Percentiles rank a stretch among this genome's conserved stretches.
phyloP scores from a whole-genome alignment of 345 rosid species.

The Kernera saxatilis region DNA sequence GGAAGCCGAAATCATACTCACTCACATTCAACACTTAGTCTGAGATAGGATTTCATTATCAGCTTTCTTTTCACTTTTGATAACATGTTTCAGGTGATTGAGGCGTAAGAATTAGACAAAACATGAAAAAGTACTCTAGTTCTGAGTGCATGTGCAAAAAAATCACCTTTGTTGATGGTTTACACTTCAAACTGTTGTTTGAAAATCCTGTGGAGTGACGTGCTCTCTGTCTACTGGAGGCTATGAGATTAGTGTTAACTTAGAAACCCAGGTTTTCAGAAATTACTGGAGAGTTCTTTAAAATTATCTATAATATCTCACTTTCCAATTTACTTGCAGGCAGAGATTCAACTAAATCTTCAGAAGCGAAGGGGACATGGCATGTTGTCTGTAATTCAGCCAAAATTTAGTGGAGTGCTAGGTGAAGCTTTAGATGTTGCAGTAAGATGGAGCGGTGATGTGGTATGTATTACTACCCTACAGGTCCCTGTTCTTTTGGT shows the following conservation, averaged over 20 bases:
- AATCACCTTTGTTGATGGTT: neutral
- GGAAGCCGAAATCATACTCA: neutral
- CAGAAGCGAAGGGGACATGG: slow-evolving; percentile 97
- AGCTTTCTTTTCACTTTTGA: neutral
- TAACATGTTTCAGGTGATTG: neutral
- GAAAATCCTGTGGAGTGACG: neutral
- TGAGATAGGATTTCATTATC: neutral
- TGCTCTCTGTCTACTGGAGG: neutral
- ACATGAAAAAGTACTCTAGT: neutral
- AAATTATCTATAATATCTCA: neutral
- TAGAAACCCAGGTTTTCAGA: neutral
- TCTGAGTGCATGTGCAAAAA: neutral
- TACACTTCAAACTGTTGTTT: neutral
- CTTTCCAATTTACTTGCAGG: slow-evolving; percentile 46
- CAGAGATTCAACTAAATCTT: slow-evolving; percentile 95
- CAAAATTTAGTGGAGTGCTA: slow-evolving; percentile 93
- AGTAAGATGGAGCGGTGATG: slow-evolving; percentile 98
- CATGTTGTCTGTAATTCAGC: slow-evolving; percentile 71
- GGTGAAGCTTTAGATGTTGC: slow-evolving; percentile 96
- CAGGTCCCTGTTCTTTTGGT: neutral
- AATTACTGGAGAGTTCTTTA: neutral
- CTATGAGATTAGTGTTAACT: slow-evolving; percentile 1
- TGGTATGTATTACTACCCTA: slow-evolving; percentile 53
- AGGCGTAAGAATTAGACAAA: neutral
- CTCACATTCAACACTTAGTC: neutral